A percentile compares a stretch with the other conserved stretches of the same genome.
These are phyloP conservation scores for Musa balbisiana DNA, from an alignment of 202 grass and related monocot genomes.

Conservation along the genomic window DNA sequence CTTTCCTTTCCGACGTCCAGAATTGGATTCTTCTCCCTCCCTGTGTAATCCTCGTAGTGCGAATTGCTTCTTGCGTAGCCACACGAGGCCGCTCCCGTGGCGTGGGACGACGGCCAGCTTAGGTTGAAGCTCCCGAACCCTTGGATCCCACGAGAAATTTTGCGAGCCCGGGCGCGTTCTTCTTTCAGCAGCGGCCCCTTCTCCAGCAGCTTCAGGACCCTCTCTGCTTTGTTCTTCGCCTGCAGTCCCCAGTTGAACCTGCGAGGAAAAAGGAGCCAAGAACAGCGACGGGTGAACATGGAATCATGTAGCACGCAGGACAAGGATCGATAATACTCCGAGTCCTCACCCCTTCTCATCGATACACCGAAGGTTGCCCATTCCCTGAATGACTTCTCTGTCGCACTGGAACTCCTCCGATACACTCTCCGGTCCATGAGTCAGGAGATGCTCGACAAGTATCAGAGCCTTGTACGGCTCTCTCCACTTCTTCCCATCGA, in stretches of 20 bases:
- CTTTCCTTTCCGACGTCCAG: not conserved
- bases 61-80: slow-evolving; percentile 46
- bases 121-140: slow-evolving; percentile 82
- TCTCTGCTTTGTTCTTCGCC: slow-evolving; percentile 65
- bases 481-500: slow-evolving; percentile 73
- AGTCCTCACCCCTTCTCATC: slow-evolving; percentile 64
- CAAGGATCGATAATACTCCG: not conserved
- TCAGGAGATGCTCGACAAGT: slow-evolving; percentile 81
- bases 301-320: not conserved
- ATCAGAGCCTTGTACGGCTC: slow-evolving; percentile 69
- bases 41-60: slow-evolving; percentile 20
- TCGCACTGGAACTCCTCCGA: slow-evolving; percentile 58
- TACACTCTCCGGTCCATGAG: slow-evolving; percentile 63
- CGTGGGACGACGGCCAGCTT: slow-evolving; percentile 1
- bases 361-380: slow-evolving; percentile 59
- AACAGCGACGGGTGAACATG: not conserved
- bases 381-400: slow-evolving; percentile 30
- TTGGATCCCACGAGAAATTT: slow-evolving; percentile 61
- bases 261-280: not conserved
- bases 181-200: slow-evolving; percentile 60
- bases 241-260: slow-evolving; percentile 85
- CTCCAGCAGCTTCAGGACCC: slow-evolving; percentile 67
- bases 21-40: slow-evolving; percentile 38
- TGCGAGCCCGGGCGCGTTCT: slow-evolving; percentile 52
- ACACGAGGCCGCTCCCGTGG: not conserved